Evolutionary conservation across 2,329 filamentous ascomycete genomes (phyloP), one percentile per base, ranked within the genome.

Genomic region (Berkeleyomyces basicola): DNA sequence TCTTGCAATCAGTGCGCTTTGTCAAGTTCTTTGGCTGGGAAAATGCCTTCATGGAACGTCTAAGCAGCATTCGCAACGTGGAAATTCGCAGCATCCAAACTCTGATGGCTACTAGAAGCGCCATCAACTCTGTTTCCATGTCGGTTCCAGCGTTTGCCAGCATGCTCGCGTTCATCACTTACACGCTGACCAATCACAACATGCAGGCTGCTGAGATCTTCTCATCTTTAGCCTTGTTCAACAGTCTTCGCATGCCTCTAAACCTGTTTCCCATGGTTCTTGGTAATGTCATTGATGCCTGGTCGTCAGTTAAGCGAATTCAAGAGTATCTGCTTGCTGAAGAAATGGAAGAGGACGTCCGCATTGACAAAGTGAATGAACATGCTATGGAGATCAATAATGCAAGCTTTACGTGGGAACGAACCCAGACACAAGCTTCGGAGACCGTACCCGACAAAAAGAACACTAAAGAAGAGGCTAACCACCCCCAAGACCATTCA

Each of bases 1-100:
- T 97, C 60, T 70, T 97, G 11, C 86, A 90, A 67, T 88, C 90
- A 0, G 91, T 96, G 33, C 83, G 91, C 36, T 96, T 97, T 70
- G 92, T 97, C 74, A 97, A 97, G 72, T 96, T 84, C 72, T 97
- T 96, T 70, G 91, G 90, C 6, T 97, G 92, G 92, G 92, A 97
- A 71, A 86, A 81, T 64, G 87, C 88, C 42, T 96, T 97, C 70
- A 76, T 96, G 10, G 79, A 84, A 59, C 84, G 90, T 11, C 79
- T 96, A 14, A 82, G 83, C 59, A 79, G 84, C 33, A 87, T 95
- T 65, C 83, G 92, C 64, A 78, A 78, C 61, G 80, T 80, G 65
- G 92, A 97, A 72, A 90, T 97, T 65, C 76, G 79, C 63, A 82
- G 86, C n/a, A 90, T 97, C 64, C 91, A 96, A 71, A 76, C 90